Evolutionary conservation across 805 yeast genomes (phyloP).

Genomic region (Yamadazyma endophytica): DNA sequence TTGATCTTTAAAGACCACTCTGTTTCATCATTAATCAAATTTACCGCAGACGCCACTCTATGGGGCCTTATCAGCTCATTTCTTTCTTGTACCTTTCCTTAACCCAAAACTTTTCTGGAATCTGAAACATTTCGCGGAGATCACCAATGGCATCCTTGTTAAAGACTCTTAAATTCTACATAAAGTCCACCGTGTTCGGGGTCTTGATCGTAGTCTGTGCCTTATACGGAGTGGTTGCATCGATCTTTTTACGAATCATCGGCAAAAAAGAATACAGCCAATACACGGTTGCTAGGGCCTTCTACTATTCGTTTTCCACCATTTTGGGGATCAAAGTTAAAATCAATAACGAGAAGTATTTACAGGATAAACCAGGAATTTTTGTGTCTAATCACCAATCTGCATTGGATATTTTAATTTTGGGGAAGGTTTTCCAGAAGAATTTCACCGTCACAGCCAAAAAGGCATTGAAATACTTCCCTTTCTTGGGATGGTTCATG

Average conservation of each 20-base stretch:
- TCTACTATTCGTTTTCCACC: slow-evolving; percentile 56
- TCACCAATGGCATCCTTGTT: too few relatives aligned
- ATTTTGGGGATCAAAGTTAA: slow-evolving; percentile 67
- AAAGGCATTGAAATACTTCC: slow-evolving; percentile 74
- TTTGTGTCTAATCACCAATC: slow-evolving; percentile 88
- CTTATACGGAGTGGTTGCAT: slow-evolving; percentile 72
- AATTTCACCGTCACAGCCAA: slow-evolving; percentile 93
- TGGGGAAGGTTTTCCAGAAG: slow-evolving; percentile 82
- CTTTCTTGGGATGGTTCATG: slow-evolving; percentile 98
- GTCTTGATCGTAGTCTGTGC: slow-evolving; percentile 57
- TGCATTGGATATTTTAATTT: slow-evolving; percentile 73
- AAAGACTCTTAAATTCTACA: slow-evolving; percentile 33
- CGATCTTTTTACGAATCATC: slow-evolving; percentile 57
- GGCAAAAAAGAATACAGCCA: slow-evolving; percentile 83
- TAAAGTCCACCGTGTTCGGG: slow-evolving; percentile 53
- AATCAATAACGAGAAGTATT: slow-evolving; percentile 60
- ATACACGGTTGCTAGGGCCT: slow-evolving; percentile 84
- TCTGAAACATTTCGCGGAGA: too few relatives aligned
- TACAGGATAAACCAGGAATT: slow-evolving; percentile 65
- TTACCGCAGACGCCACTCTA: too few relatives aligned
- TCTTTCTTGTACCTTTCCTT: too few relatives aligned
- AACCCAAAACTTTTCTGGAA: too few relatives aligned
- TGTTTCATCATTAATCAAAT: too few relatives aligned
- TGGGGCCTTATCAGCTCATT: too few relatives aligned
- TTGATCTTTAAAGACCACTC: too few relatives aligned